Evolutionary conservation across 2,329 filamentous ascomycete genomes (phyloP).

Genomic region (Fusarium torreyae): DNA sequence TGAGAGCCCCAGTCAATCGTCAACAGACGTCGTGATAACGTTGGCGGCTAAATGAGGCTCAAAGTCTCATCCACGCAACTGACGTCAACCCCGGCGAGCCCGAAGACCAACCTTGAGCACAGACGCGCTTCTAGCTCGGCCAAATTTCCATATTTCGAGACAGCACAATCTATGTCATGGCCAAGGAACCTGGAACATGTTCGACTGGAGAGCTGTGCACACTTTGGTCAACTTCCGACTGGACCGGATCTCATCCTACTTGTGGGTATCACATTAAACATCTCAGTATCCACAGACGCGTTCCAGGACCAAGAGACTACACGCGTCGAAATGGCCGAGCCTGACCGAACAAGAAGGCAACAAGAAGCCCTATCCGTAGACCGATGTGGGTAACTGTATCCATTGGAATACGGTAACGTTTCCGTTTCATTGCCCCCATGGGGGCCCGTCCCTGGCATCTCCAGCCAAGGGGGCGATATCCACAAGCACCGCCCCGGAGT

Average conservation of each 20-base stretch:
- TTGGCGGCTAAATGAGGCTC: conserved; percentile 36
- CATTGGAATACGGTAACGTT: conserved; percentile 11
- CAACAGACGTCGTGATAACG: conserved; percentile 18
- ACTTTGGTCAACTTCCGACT: conserved; percentile 27
- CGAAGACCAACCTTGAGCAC: conserved; percentile 20
- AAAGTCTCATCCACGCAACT: conserved; percentile 14
- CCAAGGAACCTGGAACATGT: conserved; percentile 12
- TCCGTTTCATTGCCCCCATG: conserved; percentile 34
- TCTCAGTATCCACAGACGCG: conserved; percentile 1
- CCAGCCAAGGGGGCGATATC: background rate
- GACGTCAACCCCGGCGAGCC: conserved; percentile 38
- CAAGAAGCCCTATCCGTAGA: background rate
- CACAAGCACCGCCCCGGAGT: conserved; percentile 5
- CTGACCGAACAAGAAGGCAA: conserved; percentile 10
- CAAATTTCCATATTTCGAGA: conserved; percentile 27
- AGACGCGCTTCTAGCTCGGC: conserved; percentile 22
- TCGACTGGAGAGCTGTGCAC: conserved; percentile 3
- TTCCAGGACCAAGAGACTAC: background rate
- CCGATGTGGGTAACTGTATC: background rate
- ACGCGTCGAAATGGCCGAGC: conserved; percentile 2
- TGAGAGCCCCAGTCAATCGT: too few species aligned
- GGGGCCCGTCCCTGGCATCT: conserved; percentile 10
- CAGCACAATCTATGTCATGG: background rate
- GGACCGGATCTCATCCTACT: conserved; percentile 18
- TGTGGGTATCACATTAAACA: background rate